phyloP scores from a whole-genome alignment of 148 eudicot genomes.

The Mesembryanthemum crystallinum region DNA sequence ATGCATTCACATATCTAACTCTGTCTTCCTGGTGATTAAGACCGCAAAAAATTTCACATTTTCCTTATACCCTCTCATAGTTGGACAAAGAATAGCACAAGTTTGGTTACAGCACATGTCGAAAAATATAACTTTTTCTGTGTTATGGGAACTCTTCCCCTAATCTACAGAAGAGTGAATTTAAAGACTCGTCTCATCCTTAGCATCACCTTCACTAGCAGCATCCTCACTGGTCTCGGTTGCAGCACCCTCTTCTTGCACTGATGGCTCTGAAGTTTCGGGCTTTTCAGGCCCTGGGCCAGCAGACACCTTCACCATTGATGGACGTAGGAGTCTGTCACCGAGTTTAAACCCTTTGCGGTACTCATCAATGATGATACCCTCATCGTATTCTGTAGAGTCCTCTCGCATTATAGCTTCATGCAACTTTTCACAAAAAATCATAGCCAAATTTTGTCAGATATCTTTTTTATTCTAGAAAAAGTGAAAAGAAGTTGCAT shows the following conservation, averaged over 20 bases:
- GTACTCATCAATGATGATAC: slow-evolving; percentile 58
- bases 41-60: neutral
- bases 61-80: neutral
- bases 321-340: slow-evolving; percentile 75
- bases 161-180: slow-evolving; percentile 14
- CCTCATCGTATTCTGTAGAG: slow-evolving; percentile 66
- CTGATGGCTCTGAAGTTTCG: slow-evolving; percentile 33
- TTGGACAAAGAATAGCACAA: neutral
- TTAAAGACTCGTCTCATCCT: slow-evolving; percentile 17
- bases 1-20: neutral
- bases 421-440: slow-evolving; percentile 57
- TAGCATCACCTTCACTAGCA: slow-evolving; percentile 17
- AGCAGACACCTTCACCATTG: slow-evolving; percentile 93
- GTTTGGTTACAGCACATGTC: neutral
- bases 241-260: slow-evolving; percentile 30
- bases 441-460: neutral
- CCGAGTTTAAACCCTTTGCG: slow-evolving; percentile 75
- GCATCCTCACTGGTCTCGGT: slow-evolving; percentile 30
- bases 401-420: slow-evolving; percentile 94
- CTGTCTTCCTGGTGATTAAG: neutral
- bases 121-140: neutral
- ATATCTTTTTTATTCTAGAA: neutral
- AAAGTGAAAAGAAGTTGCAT: neutral
- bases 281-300: slow-evolving; percentile 78
- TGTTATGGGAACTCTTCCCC: neutral